Percentiles rank a stretch among this genome's conserved stretches.
These are phyloP conservation scores for Aspergillus olivimuriae DNA, from an alignment of 495 filamentous ascomycete species.

Conservation along the genomic window DNA sequence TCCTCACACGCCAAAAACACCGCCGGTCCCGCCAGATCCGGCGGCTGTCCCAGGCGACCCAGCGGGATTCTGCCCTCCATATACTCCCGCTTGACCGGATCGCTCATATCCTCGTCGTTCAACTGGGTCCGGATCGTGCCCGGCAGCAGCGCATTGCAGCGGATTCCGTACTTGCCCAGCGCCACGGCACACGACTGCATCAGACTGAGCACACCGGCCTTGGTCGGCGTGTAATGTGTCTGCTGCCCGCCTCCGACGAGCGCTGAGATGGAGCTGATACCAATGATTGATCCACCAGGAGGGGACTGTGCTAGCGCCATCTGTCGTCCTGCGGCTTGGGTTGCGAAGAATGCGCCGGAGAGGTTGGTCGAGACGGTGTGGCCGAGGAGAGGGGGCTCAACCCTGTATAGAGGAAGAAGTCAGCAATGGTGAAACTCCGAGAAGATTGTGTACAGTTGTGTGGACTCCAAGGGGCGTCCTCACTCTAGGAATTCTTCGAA, in stretches of 20 bases:
- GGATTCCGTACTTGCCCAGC: slow-evolving; percentile 65
- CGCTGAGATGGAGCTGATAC: slow-evolving; percentile 74
- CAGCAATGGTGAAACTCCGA: no score
- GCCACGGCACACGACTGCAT: slow-evolving; percentile 84
- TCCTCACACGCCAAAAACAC: slow-evolving; percentile 77
- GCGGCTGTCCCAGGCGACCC: slow-evolving; percentile 61
- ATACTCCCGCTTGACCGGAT: slow-evolving; percentile 64
- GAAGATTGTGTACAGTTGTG: no score
- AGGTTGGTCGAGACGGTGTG: slow-evolving; percentile 72
- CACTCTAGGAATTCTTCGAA: slow-evolving; percentile 76
- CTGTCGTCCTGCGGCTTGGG: slow-evolving; percentile 74
- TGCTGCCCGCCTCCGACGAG: slow-evolving; percentile 77
- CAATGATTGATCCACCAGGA: slow-evolving; percentile 75
- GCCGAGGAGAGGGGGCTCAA: slow-evolving; percentile 54
- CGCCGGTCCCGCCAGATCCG: slow-evolving; percentile 73
- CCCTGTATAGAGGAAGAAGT: slow-evolving; percentile 20
- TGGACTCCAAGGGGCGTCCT: slow-evolving; percentile 7
- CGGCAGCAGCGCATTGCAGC: slow-evolving; percentile 81
- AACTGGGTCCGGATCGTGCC: slow-evolving; percentile 83
- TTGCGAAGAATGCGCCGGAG: slow-evolving; percentile 77
- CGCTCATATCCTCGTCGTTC: slow-evolving; percentile 71
- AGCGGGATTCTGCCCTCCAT: slow-evolving; percentile 83
- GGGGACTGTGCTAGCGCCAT: slow-evolving; percentile 58
- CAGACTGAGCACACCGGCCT: slow-evolving; percentile 73
- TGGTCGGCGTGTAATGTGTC: slow-evolving; percentile 87